Evolutionary conservation across 257 asterid genomes (phyloP).

Genomic region (Coffea canephora): DNA sequence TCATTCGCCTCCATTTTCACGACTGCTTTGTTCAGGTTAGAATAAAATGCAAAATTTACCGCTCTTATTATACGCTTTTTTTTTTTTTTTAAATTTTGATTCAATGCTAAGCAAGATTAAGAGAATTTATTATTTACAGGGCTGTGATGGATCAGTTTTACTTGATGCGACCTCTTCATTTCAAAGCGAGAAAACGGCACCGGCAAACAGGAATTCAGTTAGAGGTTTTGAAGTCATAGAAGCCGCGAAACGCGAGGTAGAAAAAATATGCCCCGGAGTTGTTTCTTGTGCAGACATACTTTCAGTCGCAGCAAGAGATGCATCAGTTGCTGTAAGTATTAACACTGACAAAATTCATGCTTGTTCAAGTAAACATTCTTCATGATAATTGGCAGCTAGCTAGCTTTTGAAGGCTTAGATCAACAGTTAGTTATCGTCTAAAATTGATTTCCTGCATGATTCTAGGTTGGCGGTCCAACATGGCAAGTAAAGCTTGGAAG

Average conservation of each 20-base stretch:
- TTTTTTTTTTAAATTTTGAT: neutral
- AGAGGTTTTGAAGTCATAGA: conserved; percentile 25
- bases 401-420: no score
- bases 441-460: neutral
- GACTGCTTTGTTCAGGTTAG: conserved; percentile 25
- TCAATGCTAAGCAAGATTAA: neutral
- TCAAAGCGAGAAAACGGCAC: conserved; percentile 18
- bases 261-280: conserved; percentile 22
- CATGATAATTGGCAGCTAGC: no score
- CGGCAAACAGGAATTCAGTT: conserved; percentile 16
- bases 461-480: conserved; percentile 37
- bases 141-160: conserved; percentile 31
- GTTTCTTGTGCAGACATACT: conserved; percentile 32
- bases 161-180: conserved; percentile 15
- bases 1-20: conserved; percentile 29
- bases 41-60: neutral
- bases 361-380: no score
- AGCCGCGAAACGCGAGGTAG: conserved; percentile 19
- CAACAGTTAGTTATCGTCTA: no score
- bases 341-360: neutral
- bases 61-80: neutral
- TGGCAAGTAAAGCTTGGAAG: conserved; percentile 38
- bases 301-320: conserved; percentile 27
- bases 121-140: neutral
- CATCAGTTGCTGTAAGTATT: conserved; percentile 21